Evolutionary conservation across 2,329 filamentous ascomycete species (phyloP), one percentile per base, ranked within the genome.

Genomic region (Xylaria sp.): DNA sequence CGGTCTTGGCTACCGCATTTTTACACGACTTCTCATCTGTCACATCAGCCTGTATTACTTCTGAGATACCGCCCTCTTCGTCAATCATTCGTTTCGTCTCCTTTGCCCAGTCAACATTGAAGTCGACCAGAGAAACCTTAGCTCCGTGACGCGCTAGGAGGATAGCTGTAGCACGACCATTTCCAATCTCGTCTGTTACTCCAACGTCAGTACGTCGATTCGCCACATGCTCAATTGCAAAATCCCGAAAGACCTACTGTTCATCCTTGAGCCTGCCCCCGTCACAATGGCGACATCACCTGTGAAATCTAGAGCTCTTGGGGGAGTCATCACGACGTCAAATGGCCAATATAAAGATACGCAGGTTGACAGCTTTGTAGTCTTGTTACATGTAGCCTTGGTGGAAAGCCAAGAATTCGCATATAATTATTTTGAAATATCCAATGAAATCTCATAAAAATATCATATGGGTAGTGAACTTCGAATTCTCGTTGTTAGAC

Each of bases 261-360:
- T 40, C 77, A 77, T 75, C 1, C 75, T 74, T 0, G 72, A 77
- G 6, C 77, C 76, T 1, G 77, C 78, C 0, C 79, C 79, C 0
- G 77, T 78, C 3, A 79, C 77, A 27, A 80, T 75, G 35, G 77
- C 78, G 5, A 80, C 77, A 13, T 79, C 75, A 0, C 77, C 75
- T 0, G 68, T 60, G 59, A 79, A 75, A 59, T 78, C 73, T 16
- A 79, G 71, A 2, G 75, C 70, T 66, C 57, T 51, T 3, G 67
- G 67, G 3, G 70, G 66, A 21, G 65, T 35, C 68, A 73, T 75
- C 10, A 10, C 9, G 29, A 13, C 16, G 6, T n/a, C 16, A n/a
- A 29, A 3, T 44, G n/a, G 16, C 27, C 8, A 12, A 12, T 6
- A 12, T 44, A n/a, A 10, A 23, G 23, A n/a, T 29, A 40, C n/a